Evolutionary conservation across 495 filamentous ascomycete species (phyloP).

Genomic region (Trichoderma orchidacearum): DNA sequence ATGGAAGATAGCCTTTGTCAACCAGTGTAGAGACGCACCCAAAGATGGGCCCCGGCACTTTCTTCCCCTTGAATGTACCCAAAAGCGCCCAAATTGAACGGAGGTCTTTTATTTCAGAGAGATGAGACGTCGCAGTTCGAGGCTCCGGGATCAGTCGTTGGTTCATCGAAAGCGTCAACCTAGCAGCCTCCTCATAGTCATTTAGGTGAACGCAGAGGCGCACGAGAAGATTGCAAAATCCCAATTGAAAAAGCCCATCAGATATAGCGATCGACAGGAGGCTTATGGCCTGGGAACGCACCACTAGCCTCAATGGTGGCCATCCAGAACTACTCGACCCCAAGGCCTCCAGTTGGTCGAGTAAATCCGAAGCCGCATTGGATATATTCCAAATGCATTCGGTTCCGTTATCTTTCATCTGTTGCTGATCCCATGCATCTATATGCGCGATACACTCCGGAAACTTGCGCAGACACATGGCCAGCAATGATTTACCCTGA

Average conservation of each 20-base stretch:
- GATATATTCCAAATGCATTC: slow-evolving; percentile 21
- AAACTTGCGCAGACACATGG: slow-evolving; percentile 48
- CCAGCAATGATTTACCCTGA: slow-evolving; percentile 37
- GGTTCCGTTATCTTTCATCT: slow-evolving; percentile 35
- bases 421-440: slow-evolving; percentile 34
- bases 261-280: slow-evolving; percentile 28
- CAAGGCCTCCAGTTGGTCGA: slow-evolving; percentile 50
- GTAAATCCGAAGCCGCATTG: slow-evolving; percentile 36
- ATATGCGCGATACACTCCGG: slow-evolving; percentile 50
- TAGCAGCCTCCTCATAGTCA: slow-evolving; percentile 24
- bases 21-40: neutral
- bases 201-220: slow-evolving; percentile 23
- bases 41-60: neutral
- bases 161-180: slow-evolving; percentile 19
- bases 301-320: slow-evolving; percentile 49
- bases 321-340: slow-evolving; percentile 45
- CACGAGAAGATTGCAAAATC: slow-evolving; percentile 24
- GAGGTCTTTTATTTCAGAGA: no score
- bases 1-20: neutral
- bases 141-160: slow-evolving; percentile 23
- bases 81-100: neutral
- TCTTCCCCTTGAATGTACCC: neutral
- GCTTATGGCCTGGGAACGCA: slow-evolving; percentile 51
- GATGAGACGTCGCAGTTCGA: slow-evolving; percentile 7
- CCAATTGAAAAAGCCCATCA: slow-evolving; percentile 10